These are phyloP conservation scores for Glycine latifolia DNA, from an alignment of 306 rosid species.

Conservation along the genomic window DNA sequence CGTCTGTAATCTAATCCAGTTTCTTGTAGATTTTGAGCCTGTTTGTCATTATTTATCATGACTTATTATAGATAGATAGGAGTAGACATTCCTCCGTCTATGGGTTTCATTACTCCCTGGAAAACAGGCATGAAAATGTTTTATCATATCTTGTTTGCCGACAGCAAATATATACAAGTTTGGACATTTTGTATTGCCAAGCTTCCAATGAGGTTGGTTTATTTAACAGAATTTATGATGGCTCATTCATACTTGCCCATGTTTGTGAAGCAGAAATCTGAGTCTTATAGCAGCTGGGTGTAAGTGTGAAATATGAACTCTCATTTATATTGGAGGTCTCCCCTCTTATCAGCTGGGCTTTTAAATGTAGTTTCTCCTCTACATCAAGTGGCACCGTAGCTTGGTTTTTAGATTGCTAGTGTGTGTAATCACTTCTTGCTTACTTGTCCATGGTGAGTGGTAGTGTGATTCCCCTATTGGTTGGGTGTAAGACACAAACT, in stretches of 20 bases:
- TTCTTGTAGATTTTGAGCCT: slow-evolving; percentile 33
- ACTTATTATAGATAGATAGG: background rate
- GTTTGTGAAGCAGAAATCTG: background rate
- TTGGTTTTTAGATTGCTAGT: no score
- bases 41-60: slow-evolving; percentile 26
- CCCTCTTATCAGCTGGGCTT: slow-evolving; percentile 4
- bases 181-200: background rate
- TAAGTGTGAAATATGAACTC: slow-evolving; percentile 12
- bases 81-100: slow-evolving; percentile 13
- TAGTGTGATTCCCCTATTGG: no score
- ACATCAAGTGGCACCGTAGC: background rate
- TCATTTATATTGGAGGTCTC: slow-evolving; percentile 13
- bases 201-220: background rate
- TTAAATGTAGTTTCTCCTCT: background rate
- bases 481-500: no score
- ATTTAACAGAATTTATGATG: background rate
- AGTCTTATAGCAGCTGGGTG: background rate
- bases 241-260: background rate
- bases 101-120: background rate
- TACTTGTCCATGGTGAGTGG: no score
- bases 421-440: no score
- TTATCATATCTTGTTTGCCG: slow-evolving; percentile 13
- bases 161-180: background rate
- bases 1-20: slow-evolving; percentile 35
- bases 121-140: slow-evolving; percentile 25